Evolutionary conservation across 306 rosid species (phyloP), one percentile per base, ranked within the genome.

Genomic region (Herpetospermum pedunculosum): DNA sequence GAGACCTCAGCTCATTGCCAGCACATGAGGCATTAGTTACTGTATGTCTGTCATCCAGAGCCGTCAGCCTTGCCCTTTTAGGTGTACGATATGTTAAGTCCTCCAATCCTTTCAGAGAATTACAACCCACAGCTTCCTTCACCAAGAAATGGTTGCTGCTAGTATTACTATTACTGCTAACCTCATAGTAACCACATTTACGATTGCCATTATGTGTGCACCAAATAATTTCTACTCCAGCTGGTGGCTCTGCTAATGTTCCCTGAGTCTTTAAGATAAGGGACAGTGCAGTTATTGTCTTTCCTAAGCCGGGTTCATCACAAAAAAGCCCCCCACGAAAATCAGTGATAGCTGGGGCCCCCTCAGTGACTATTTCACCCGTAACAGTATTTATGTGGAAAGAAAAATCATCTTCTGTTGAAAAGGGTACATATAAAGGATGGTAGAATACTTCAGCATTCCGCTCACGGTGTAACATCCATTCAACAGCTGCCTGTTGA

Each of bases 221-320:
- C 97, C 96, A 89, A 70, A 82, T 81, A 70, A 89, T 81, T 60
- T 78, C 81, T 65, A 84, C 81, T 80, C 89, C 91, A 73, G 81
- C 85, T 48, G 96, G 97, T 19, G 96, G 91, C 30, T 85, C 84
- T 64, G 95, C 91, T 81, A 86, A 78, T 14, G 83, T 85, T 77
- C 97, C 95, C 55, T 80, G 95, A 10, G 97, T 86, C 90, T 94
- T 94, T 79, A 89, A 59, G 76, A 91, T 87, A 57, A 94, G 95
- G 67, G 98, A 88, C 65, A 94, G 92, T 57, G 96, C 87, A 29
- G 97, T 94, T 77, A 94, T 90, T 38, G 98, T 94, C 92, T 94
- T 94, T 54, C 98, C 98, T 86, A 94, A 83, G 77, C 98, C 97
- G 57, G 98, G 98, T 78, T 94, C 98, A 60, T 94, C 98, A 77